These are phyloP conservation scores for Trichosporon asahii DNA, from an alignment of 1,284 basidiomycete species.

Conservation along the genomic window DNA sequence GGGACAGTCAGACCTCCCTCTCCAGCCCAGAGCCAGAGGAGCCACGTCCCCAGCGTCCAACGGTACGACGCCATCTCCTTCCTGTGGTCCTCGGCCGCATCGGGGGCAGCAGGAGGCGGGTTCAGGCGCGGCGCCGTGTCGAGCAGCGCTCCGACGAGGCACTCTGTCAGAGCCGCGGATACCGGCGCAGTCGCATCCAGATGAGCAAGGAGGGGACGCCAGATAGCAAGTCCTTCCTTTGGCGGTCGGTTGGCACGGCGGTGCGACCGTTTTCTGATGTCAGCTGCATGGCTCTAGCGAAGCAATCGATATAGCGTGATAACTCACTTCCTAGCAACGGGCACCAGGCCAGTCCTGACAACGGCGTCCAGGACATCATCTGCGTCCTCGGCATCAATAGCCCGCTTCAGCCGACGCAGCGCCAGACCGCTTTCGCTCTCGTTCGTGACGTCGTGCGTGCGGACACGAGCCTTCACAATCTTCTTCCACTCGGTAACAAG, in stretches of 20 bases:
- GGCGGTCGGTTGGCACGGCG: conserved; percentile 29
- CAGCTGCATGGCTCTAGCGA: background rate
- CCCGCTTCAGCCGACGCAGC: conserved; percentile 39
- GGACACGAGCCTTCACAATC: conserved; percentile 42
- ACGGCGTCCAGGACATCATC: conserved; percentile 64
- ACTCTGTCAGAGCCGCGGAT: conserved; percentile 7
- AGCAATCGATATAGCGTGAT: no score
- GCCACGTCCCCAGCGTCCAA: conserved; percentile 26
- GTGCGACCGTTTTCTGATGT: conserved; percentile 21
- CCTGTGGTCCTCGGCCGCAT: conserved; percentile 15
- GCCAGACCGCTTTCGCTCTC: conserved; percentile 58
- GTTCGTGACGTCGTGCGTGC: conserved; percentile 69
- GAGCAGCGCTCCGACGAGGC: conserved; percentile 13
- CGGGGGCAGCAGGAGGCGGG: background rate
- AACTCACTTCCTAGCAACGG: conserved; percentile 70
- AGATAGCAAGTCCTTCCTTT: conserved; percentile 37
- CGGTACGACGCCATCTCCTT: conserved; percentile 21
- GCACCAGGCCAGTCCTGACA: conserved; percentile 69
- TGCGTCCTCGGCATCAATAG: conserved; percentile 55
- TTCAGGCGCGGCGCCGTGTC: conserved; percentile 19
- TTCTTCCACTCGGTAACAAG: conserved; percentile 45
- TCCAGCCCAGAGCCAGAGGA: conserved; percentile 14
- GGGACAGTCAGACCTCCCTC: conserved; percentile 11
- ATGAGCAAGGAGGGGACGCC: conserved; percentile 27
- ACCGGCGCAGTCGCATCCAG: conserved; percentile 4